A percentile compares a stretch with the other conserved stretches of the same genome.
Evolutionary conservation across 768 basidiomycete species (phyloP).

Genomic region (Mycena leptocephala): DNA sequence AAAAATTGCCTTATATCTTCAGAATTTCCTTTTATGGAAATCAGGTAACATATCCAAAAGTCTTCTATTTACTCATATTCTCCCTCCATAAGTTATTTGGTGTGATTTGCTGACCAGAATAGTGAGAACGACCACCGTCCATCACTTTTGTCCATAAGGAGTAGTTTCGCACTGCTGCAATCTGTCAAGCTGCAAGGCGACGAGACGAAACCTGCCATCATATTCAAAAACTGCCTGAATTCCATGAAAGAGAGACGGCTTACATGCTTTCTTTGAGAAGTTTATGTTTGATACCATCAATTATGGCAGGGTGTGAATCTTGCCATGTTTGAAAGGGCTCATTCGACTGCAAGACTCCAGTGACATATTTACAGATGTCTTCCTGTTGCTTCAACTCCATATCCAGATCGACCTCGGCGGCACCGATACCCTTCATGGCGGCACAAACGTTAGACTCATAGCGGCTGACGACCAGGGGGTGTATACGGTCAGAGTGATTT

Average conservation of each 20-base stretch:
- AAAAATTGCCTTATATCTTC: no score
- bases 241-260: background rate
- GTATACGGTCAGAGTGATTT: background rate
- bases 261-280: background rate
- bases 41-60: no score
- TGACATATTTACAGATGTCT: background rate
- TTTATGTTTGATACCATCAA: background rate
- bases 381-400: background rate
- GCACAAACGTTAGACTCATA: background rate
- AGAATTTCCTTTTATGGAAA: no score
- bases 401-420: background rate
- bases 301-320: background rate
- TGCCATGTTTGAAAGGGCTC: background rate
- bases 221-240: background rate
- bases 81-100: no score
- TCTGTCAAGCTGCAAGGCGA: background rate
- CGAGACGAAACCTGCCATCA: background rate
- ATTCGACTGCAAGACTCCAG: background rate
- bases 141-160: no score
- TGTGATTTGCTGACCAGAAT: no score
- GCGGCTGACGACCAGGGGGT: background rate
- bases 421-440: background rate
- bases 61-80: no score
- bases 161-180: background rate
- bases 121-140: no score